Evolutionary conservation across 2,329 filamentous ascomycete genomes (phyloP).

Genomic region (Emydomyces testavorans): DNA sequence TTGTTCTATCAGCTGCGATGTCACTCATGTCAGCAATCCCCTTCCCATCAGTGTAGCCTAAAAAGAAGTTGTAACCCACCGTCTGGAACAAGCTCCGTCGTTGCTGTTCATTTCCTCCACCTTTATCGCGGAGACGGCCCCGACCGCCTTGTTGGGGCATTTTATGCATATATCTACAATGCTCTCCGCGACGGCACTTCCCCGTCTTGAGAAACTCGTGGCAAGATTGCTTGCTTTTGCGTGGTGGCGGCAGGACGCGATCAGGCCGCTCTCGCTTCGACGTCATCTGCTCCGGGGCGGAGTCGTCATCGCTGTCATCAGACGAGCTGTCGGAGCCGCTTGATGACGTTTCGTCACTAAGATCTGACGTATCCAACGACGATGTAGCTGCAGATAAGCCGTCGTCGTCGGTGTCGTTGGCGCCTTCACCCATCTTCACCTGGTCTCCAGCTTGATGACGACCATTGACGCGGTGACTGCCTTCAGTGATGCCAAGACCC

Average conservation of each 20-base stretch:
- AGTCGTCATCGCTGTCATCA: constrained; percentile 15
- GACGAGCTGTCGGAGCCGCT: constrained; percentile 22
- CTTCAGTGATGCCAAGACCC: background rate
- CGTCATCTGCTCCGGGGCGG: constrained; percentile 33
- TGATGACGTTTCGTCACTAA: constrained; percentile 31
- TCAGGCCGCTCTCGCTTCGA: constrained; percentile 33
- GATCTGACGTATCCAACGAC: background rate
- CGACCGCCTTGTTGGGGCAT: constrained; percentile 23
- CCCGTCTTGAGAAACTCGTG: constrained; percentile 33
- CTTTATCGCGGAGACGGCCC: constrained; percentile 22
- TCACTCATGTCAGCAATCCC: constrained; percentile 9
- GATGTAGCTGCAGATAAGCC: background rate
- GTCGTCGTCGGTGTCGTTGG: background rate
- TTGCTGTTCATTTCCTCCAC: constrained; percentile 22
- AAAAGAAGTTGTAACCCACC: constrained; percentile 23
- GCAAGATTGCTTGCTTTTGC: constrained; percentile 24
- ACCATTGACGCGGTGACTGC: background rate
- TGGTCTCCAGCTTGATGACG: background rate
- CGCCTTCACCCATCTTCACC: background rate
- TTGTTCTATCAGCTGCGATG: constrained; percentile 30
- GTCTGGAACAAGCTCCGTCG: constrained; percentile 31
- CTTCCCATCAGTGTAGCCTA: background rate
- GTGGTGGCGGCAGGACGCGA: constrained; percentile 30
- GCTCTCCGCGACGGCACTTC: constrained; percentile 33
- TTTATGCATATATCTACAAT: constrained; percentile 36